These are phyloP conservation scores for Myxozyma neotropica DNA, from an alignment of 805 yeast genomes.

Conservation along the genomic window DNA sequence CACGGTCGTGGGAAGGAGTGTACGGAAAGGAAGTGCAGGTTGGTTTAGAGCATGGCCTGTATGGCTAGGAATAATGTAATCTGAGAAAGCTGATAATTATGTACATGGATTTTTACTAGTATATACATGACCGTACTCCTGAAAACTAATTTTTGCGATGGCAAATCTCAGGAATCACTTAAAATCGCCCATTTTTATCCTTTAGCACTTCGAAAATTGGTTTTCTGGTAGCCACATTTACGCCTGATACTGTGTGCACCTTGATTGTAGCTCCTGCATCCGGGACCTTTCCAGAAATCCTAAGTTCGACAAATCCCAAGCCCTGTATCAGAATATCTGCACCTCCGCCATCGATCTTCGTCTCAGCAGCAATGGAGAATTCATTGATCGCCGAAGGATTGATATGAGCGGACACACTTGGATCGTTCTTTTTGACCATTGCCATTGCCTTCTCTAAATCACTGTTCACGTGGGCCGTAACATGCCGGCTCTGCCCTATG, in stretches of 20 bases:
- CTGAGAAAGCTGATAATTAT: neutral
- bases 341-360: conserved; percentile 31
- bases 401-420: conserved; percentile 36
- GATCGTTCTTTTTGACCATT: conserved; percentile 25
- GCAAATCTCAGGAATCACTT: too few species aligned
- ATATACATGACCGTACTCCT: neutral
- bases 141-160: too few species aligned
- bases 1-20: conserved; percentile 81
- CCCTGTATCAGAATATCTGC: conserved; percentile 40
- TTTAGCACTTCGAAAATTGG: conserved; percentile 22
- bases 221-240: conserved; percentile 36
- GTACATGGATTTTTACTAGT: neutral
- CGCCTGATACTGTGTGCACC: conserved; percentile 37
- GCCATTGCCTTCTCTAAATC: conserved; percentile 35
- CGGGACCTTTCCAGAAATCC: conserved; percentile 40
- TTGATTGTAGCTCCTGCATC: conserved; percentile 35
- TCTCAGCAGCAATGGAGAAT: conserved; percentile 7
- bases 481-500: conserved; percentile 35
- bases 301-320: conserved; percentile 42
- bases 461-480: conserved; percentile 33
- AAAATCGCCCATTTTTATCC: neutral
- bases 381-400: conserved; percentile 11
- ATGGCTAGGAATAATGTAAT: conserved; percentile 46
- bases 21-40: conserved; percentile 74
- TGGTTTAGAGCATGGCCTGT: conserved; percentile 78